Evolutionary conservation across 192 early-diverging fungal species (phyloP).

Genomic region (Cetraspora pellucida): DNA sequence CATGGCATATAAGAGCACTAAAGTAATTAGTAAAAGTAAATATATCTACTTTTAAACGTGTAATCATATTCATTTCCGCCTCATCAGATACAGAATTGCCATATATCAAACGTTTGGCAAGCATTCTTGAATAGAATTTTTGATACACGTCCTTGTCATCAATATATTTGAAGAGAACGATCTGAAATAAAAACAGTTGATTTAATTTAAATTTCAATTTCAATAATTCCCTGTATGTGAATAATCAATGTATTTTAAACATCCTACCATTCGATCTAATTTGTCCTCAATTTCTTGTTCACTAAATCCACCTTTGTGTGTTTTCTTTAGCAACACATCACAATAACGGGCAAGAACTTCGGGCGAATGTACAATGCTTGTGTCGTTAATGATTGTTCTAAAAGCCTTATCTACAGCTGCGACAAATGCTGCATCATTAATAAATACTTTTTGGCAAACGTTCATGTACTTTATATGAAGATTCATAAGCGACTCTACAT

Average conservation of each 20-base stretch:
- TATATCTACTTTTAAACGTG: constrained; percentile 65
- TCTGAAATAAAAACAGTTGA: constrained; percentile 35
- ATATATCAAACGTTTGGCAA: constrained; percentile 83
- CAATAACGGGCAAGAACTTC: constrained; percentile 85
- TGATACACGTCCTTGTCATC: constrained; percentile 93
- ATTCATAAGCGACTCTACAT: constrained; percentile 66
- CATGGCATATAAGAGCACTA: background rate
- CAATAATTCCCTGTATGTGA: background rate
- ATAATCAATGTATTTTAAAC: background rate
- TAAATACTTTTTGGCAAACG: constrained; percentile 62
- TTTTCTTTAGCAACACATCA: constrained; percentile 73
- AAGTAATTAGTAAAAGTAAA: background rate
- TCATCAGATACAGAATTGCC: constrained; percentile 74
- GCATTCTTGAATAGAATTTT: constrained; percentile 82
- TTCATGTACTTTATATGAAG: constrained; percentile 67
- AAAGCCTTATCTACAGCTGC: constrained; percentile 85
- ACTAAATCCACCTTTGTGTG: constrained; percentile 48
- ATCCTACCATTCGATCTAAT: constrained; percentile 58
- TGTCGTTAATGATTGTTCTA: constrained; percentile 69
- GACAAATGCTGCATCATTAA: constrained; percentile 66
- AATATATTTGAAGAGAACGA: constrained; percentile 82
- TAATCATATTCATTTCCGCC: constrained; percentile 79
- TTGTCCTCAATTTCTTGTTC: constrained; percentile 73
- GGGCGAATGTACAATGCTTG: constrained; percentile 55
- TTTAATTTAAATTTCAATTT: background rate